phyloP scores from a whole-genome alignment of 768 basidiomycete genomes.

The Suillus cothurnatus region DNA sequence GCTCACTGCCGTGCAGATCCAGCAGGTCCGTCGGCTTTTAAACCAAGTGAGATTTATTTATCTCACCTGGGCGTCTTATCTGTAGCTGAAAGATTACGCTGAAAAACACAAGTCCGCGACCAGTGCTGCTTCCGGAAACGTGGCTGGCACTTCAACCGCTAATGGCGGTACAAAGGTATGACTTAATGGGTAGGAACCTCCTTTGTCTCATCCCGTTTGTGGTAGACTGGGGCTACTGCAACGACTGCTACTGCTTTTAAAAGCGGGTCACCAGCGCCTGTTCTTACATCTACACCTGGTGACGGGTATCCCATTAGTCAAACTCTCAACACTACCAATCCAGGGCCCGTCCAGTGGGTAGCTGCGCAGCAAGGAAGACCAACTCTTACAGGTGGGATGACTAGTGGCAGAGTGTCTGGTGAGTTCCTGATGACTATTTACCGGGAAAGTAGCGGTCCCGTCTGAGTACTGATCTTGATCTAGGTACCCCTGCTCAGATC shows the following conservation, averaged over 20 bases:
- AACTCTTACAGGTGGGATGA: slow-evolving; percentile 73
- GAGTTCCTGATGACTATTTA: slow-evolving; percentile 20
- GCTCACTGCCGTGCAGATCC: slow-evolving; percentile 68
- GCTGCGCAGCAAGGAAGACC: slow-evolving; percentile 57
- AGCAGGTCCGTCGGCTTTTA: slow-evolving; percentile 51
- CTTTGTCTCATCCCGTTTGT: slow-evolving; percentile 1
- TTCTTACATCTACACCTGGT: slow-evolving; percentile 37
- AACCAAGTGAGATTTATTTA: slow-evolving; percentile 7
- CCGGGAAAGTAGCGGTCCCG: neutral
- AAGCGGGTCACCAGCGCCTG: slow-evolving; percentile 37
- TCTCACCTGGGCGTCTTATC: neutral
- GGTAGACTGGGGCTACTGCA: slow-evolving; percentile 14
- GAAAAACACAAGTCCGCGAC: slow-evolving; percentile 47
- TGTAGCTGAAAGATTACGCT: neutral
- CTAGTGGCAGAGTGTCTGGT: slow-evolving; percentile 70
- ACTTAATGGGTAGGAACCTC: neutral
- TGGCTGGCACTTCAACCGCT: slow-evolving; percentile 9
- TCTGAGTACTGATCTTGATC: slow-evolving; percentile 1
- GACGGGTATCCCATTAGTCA: slow-evolving; percentile 67
- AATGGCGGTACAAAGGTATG: slow-evolving; percentile 5
- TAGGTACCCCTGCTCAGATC: slow-evolving; percentile 75
- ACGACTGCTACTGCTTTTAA: slow-evolving; percentile 28
- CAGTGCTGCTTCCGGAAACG: slow-evolving; percentile 14
- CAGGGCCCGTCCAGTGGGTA: slow-evolving; percentile 70
- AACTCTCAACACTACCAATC: slow-evolving; percentile 59